These are phyloP conservation scores for Trichopus zeylanicus DNA, from an alignment of 116 monocot genomes.

Conservation along the genomic window DNA sequence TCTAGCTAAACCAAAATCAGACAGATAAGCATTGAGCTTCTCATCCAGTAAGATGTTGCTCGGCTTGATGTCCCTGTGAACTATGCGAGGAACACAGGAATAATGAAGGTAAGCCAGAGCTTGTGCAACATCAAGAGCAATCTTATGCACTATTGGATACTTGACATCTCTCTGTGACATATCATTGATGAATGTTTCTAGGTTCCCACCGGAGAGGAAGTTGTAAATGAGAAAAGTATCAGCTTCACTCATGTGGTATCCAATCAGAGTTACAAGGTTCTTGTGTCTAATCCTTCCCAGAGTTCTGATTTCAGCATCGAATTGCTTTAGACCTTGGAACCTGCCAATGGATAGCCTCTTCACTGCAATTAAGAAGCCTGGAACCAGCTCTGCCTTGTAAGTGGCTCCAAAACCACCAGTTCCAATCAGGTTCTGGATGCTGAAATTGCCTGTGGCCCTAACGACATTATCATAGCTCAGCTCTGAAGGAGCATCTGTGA, in stretches of 20 bases:
- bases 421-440: conserved; percentile 61
- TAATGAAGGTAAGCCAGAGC: conserved; percentile 53
- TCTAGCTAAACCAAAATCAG: conserved; percentile 65
- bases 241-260: conserved; percentile 55
- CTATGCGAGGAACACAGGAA: conserved; percentile 52
- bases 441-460: conserved; percentile 49
- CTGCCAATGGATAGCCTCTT: conserved; percentile 57
- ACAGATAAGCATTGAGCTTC: conserved; percentile 56
- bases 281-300: conserved; percentile 50
- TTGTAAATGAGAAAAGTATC: conserved; percentile 63
- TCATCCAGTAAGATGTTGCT: conserved; percentile 73
- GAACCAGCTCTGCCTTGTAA: conserved; percentile 50
- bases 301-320: conserved; percentile 63
- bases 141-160: conserved; percentile 49
- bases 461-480: conserved; percentile 43
- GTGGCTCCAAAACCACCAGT: conserved; percentile 62
- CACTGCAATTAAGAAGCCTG: conserved; percentile 51
- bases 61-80: conserved; percentile 71
- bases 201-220: conserved; percentile 50
- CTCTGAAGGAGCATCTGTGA: conserved; percentile 38
- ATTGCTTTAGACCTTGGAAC: conserved; percentile 58
- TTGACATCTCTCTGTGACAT: conserved; percentile 17
- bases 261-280: conserved; percentile 60
- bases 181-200: conserved; percentile 52
- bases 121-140: conserved; percentile 50